phyloP scores from a whole-genome alignment of 345 rosid species.

The Populus euphratica region DNA sequence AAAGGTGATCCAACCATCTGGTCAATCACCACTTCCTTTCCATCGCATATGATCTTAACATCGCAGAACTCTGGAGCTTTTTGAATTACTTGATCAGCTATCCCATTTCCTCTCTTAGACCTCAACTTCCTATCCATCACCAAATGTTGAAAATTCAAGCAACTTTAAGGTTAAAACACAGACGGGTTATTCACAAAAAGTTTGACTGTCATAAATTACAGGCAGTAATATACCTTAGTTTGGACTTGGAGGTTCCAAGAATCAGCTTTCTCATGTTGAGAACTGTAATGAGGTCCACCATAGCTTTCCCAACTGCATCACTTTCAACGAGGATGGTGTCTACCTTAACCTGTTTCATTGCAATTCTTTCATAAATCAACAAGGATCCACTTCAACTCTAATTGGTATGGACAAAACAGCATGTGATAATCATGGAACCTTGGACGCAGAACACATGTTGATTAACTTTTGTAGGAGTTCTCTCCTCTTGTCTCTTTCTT shows the following conservation, averaged over 20 bases:
- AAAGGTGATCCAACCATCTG: slow-evolving; percentile 21
- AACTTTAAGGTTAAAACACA: neutral
- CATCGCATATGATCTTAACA: slow-evolving; percentile 59
- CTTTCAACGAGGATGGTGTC: slow-evolving; percentile 78
- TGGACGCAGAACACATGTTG: slow-evolving; percentile 43
- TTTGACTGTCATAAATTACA: neutral
- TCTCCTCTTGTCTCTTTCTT: slow-evolving; percentile 60
- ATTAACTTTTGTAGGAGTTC: slow-evolving; percentile 49
- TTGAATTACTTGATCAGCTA: slow-evolving; percentile 48
- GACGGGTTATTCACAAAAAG: neutral
- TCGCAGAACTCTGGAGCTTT: slow-evolving; percentile 49
- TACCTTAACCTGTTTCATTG: slow-evolving; percentile 48
- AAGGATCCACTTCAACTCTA: neutral
- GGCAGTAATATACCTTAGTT: slow-evolving; percentile 38
- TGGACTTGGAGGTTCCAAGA: slow-evolving; percentile 64
- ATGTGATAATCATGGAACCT: slow-evolving; percentile 32
- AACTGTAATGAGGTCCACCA: slow-evolving; percentile 62
- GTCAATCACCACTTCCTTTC: slow-evolving; percentile 45
- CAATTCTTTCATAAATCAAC: neutral
- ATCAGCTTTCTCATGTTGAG: slow-evolving; percentile 72
- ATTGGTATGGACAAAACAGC: neutral
- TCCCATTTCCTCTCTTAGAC: slow-evolving; percentile 43
- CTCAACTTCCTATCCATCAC: slow-evolving; percentile 43
- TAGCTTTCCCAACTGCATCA: slow-evolving; percentile 62
- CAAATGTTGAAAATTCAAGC: neutral